These are phyloP conservation scores for Coemansia erecta DNA, from an alignment of 192 early-diverging fungal genomes.

Conservation along the genomic window DNA sequence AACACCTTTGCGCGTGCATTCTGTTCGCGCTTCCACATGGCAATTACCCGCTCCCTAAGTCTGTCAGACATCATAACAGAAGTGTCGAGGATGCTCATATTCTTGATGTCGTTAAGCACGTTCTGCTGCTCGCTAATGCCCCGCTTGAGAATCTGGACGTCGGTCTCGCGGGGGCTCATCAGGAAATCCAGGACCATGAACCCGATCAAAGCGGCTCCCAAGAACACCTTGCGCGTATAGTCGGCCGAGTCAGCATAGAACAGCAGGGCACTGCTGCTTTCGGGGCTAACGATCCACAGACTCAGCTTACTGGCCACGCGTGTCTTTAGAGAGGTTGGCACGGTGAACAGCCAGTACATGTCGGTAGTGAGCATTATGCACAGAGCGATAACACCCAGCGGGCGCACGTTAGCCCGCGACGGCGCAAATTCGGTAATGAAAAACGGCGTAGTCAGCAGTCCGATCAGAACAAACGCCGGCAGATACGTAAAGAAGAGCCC, in stretches of 20 bases:
- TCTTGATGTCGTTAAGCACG: slow-evolving; percentile 21
- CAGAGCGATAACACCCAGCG: slow-evolving; percentile 32
- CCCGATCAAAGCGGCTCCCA: slow-evolving; percentile 15
- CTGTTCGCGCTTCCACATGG: slow-evolving; percentile 32
- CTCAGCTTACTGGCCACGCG: slow-evolving; percentile 11
- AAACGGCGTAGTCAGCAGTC: slow-evolving; percentile 36
- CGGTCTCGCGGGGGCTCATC: slow-evolving; percentile 43
- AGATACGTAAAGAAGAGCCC: slow-evolving; percentile 29
- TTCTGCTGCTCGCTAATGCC: slow-evolving; percentile 21
- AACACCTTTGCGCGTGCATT: slow-evolving; percentile 18
- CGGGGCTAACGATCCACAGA: slow-evolving; percentile 40
- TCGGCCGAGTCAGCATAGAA: slow-evolving; percentile 40
- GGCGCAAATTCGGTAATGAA: slow-evolving; percentile 35
- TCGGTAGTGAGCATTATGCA: slow-evolving; percentile 27
- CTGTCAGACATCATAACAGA: slow-evolving; percentile 23
- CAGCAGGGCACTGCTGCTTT: slow-evolving; percentile 14
- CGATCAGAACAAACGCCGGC: slow-evolving; percentile 34
- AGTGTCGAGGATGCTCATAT: slow-evolving; percentile 35
- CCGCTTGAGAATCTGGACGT: slow-evolving; percentile 38
- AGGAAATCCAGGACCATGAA: slow-evolving; percentile 33
- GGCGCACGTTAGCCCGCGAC: slow-evolving; percentile 29
- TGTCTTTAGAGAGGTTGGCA: slow-evolving; percentile 16
- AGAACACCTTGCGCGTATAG: slow-evolving; percentile 30
- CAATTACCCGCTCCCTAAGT: slow-evolving; percentile 25
- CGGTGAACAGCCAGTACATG: slow-evolving; percentile 38